These are phyloP conservation scores for Streptanthus diversifolius DNA, from an alignment of 345 rosid genomes.

Conservation along the genomic window DNA sequence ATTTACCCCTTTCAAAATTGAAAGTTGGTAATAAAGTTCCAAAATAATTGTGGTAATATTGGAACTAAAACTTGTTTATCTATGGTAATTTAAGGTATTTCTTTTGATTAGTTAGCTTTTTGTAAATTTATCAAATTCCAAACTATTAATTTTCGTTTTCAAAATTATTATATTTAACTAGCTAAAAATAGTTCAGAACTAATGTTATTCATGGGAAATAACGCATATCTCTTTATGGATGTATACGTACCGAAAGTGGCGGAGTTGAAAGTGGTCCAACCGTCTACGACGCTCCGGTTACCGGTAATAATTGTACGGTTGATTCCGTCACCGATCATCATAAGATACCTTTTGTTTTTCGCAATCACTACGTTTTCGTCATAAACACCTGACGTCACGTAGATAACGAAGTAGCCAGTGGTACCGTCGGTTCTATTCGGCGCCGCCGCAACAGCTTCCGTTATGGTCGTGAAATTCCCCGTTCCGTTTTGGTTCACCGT, in stretches of 20 bases:
- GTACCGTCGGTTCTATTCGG: constrained; percentile 59
- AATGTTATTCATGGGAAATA: neutral
- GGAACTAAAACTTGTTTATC: neutral
- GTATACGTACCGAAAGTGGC: constrained; percentile 71
- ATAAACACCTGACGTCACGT: constrained; percentile 62
- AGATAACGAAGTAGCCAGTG: constrained; percentile 74
- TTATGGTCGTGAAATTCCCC: constrained; percentile 72
- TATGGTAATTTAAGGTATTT: neutral
- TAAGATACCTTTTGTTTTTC: constrained; percentile 64
- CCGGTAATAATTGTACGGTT: constrained; percentile 79
- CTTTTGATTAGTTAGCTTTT: neutral
- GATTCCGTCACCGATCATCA: constrained; percentile 92
- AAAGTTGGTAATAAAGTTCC: too few relatives aligned
- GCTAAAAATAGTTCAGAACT: neutral
- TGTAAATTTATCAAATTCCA: neutral
- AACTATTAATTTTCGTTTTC: neutral
- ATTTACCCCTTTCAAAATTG: neutral
- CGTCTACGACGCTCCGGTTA: constrained; percentile 70
- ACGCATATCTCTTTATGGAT: neutral
- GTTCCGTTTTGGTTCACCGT: constrained; percentile 66
- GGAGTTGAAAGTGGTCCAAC: constrained; percentile 89
- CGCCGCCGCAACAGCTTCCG: constrained; percentile 64
- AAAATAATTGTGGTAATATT: neutral
- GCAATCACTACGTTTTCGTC: constrained; percentile 68
- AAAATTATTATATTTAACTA: neutral